These are phyloP conservation scores for Babesia caballi DNA, from an alignment of 169 alveolate genomes.

Conservation along the genomic window DNA sequence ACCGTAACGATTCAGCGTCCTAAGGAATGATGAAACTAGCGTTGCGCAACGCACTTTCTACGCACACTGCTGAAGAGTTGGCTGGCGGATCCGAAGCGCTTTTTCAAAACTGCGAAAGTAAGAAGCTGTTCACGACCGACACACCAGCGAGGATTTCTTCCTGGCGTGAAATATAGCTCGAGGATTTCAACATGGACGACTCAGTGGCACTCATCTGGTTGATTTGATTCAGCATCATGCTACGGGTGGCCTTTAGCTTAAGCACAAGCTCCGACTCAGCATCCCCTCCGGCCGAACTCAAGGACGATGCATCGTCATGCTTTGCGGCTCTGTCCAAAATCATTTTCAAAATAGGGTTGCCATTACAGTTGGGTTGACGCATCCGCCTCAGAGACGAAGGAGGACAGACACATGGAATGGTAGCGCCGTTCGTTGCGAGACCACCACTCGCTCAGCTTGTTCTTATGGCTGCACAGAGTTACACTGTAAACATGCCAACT, in stretches of 20 bases:
- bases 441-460: conserved; percentile 69
- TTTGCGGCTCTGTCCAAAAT: conserved; percentile 6
- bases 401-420: conserved; percentile 58
- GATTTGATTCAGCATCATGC: conserved; percentile 60
- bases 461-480: conserved; percentile 43
- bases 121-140: neutral
- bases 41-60: conserved; percentile 17
- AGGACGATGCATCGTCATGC: neutral
- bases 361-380: conserved; percentile 29
- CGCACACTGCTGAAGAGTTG: conserved; percentile 26
- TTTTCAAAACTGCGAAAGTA: conserved; percentile 17
- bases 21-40: neutral
- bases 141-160: conserved; percentile 29
- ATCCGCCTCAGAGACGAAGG: conserved; percentile 53
- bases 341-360: neutral
- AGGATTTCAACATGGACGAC: conserved; percentile 51
- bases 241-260: conserved; percentile 59
- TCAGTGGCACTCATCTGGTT: conserved; percentile 66
- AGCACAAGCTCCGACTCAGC: conserved; percentile 12
- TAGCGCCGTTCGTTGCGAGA: conserved; percentile 57
- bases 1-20: conserved; percentile 65
- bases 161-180: conserved; percentile 51
- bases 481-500: neutral
- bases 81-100: conserved; percentile 44
- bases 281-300: neutral